Evolutionary conservation across 2,329 filamentous ascomycete genomes (phyloP).

Genomic region (Biscogniauxia marginata): DNA sequence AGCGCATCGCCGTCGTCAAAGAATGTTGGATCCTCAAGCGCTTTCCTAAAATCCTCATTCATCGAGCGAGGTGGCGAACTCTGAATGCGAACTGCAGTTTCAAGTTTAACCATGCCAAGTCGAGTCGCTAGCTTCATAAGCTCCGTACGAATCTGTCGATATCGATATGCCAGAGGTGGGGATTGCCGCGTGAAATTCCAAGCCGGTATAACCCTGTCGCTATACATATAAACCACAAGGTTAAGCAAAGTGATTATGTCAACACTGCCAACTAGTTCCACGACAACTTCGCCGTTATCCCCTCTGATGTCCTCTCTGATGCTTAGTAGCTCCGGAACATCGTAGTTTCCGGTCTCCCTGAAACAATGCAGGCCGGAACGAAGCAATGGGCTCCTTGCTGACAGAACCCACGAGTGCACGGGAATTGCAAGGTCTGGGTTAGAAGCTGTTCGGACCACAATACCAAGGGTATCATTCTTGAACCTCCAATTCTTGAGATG

Average conservation of each 20-base stretch:
- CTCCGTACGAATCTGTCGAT: constrained; percentile 77
- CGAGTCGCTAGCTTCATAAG: constrained; percentile 81
- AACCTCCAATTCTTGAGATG: constrained; percentile 45
- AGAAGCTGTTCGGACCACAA: constrained; percentile 54
- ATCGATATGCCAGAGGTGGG: constrained; percentile 65
- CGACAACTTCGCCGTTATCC: constrained; percentile 49
- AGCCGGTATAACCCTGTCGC: constrained; percentile 75
- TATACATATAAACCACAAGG: constrained; percentile 76
- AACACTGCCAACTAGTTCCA: constrained; percentile 65
- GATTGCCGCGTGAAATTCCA: constrained; percentile 77
- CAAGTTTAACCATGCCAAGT: constrained; percentile 69
- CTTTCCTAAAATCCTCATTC: constrained; percentile 66
- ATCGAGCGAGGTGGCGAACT: constrained; percentile 62
- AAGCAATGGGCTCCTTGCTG: constrained; percentile 69
- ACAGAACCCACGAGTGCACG: constrained; percentile 77
- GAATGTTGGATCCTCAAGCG: constrained; percentile 66
- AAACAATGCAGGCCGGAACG: constrained; percentile 60
- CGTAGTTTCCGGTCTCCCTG: constrained; percentile 51
- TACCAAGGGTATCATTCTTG: constrained; percentile 42
- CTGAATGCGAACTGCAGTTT: constrained; percentile 76
- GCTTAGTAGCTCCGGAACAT: constrained; percentile 58
- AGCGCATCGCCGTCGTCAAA: constrained; percentile 79
- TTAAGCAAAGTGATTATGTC: constrained; percentile 81
- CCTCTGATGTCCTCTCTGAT: constrained; percentile 55
- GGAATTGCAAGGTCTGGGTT: constrained; percentile 71